Base-by-base conservation (phyloP, 495 filamentous ascomycete species). In the Hypoxylon fragiforme region DNA sequence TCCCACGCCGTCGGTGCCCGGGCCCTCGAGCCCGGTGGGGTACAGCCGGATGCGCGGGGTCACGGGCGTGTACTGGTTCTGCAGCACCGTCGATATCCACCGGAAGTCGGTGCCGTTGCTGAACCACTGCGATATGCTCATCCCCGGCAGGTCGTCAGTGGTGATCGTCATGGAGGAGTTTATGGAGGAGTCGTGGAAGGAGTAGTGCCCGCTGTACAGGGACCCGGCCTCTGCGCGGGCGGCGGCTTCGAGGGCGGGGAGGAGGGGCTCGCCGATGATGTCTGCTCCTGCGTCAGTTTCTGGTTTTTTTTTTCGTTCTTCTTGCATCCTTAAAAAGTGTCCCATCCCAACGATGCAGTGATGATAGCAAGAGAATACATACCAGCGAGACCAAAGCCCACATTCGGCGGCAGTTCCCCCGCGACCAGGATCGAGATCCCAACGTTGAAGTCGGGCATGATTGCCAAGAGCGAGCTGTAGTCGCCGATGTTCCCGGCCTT, bases 371-470 rank as follows among this genome's bases (percentile, higher is more conserved):
- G n/a, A n/a, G n/a, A n/a, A 32, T 47, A 14, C 47, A 2, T 64
- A 64, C 64, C 64, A 34, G 69, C 64, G 36, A 77, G 60, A 44
- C 64, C 45, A 44, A 70, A 70, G 11, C 55, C 65, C 3, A 65
- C 50, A 9, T 69, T 70, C 4, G 54, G 47, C 4, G 72, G 70
- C 6, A 65, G 54, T 12, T 66, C 38, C 9, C 81, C 81, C 9
- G 80, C 81, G 9, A 71, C 60, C 1, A 84, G 62, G 35, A 85
- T 62, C 7, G 70, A 70, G 53, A 81, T 78, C 32, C 81, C 81
- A 21, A 81, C 70, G 45, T 75, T 72, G 52, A 79, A 77, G 50
- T 84, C 81, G 2, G 80, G 79, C 16, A 76, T 66, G 6, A 85
- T 65, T 0, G 70, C 75, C 12, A 84, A 46, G 16, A 79, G 61